Evolutionary conservation across 2,329 filamentous ascomycete genomes (phyloP).

Genomic region (Neofusicoccum sp.): DNA sequence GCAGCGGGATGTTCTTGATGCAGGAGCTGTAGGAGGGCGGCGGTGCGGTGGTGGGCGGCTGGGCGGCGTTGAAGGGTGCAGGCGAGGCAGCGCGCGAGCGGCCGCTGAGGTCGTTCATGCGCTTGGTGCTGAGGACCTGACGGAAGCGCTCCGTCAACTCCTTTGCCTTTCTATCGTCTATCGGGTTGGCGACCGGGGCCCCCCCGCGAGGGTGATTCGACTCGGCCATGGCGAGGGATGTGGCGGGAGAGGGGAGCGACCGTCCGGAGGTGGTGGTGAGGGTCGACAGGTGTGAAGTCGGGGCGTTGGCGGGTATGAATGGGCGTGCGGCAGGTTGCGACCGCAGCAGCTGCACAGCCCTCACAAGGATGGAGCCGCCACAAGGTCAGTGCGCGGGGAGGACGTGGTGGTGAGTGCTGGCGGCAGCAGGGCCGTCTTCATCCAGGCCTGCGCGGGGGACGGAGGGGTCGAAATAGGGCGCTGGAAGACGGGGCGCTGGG

Average conservation of each 20-base stretch:
- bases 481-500: slow-evolving; percentile 7
- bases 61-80: slow-evolving; percentile 28
- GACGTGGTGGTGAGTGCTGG: slow-evolving; percentile 8
- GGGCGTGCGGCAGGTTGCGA: slow-evolving; percentile 17
- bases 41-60: slow-evolving; percentile 36
- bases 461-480: slow-evolving; percentile 9
- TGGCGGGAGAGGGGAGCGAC: background rate
- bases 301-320: slow-evolving; percentile 10
- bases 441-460: slow-evolving; percentile 5
- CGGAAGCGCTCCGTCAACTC: slow-evolving; percentile 83
- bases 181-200: slow-evolving; percentile 22
- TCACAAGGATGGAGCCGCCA: slow-evolving; percentile 15
- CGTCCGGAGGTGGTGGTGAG: slow-evolving; percentile 2
- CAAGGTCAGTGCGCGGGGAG: slow-evolving; percentile 17
- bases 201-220: slow-evolving; percentile 28
- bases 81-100: slow-evolving; percentile 61
- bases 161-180: slow-evolving; percentile 67
- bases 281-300: slow-evolving; percentile 1
- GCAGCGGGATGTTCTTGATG: slow-evolving; percentile 63
- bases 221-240: slow-evolving; percentile 13
- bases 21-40: slow-evolving; percentile 60
- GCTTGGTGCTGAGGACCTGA: slow-evolving; percentile 78
- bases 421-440: slow-evolving; percentile 1
- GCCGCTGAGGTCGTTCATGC: slow-evolving; percentile 75
- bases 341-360: slow-evolving; percentile 19